Evolutionary conservation across 768 basidiomycete genomes (phyloP).

Genomic region (Rhodocollybia butyracea): DNA sequence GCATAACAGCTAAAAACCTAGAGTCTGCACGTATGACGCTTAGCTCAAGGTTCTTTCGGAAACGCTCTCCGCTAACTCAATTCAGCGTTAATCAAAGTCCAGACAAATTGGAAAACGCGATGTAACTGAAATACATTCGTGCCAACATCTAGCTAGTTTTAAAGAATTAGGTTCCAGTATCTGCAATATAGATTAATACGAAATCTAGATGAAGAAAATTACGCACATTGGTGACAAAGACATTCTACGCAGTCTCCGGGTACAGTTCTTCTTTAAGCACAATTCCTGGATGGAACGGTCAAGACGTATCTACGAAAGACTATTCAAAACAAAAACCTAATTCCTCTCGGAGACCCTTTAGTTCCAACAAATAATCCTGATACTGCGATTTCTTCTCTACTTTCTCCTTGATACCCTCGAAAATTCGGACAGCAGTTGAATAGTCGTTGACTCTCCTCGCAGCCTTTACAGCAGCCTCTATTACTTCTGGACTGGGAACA

Average conservation of each 20-base stretch:
- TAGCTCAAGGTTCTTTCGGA: too few species aligned
- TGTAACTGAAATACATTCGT: too few species aligned
- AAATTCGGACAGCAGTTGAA: slow-evolving; percentile 92
- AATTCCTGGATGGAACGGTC: slow-evolving; percentile 26
- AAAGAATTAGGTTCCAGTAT: too few species aligned
- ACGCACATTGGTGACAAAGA: too few species aligned
- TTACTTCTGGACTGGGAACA: slow-evolving; percentile 78
- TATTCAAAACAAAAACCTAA: slow-evolving; percentile 57
- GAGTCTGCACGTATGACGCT: too few species aligned
- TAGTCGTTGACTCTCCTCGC: slow-evolving; percentile 94
- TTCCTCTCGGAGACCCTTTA: slow-evolving; percentile 86
- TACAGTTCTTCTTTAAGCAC: slow-evolving; percentile 44
- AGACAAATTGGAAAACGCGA: too few species aligned
- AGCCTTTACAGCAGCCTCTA: slow-evolving; percentile 86
- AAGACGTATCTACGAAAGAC: neutral
- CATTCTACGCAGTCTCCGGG: slow-evolving; percentile 26
- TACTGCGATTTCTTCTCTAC: slow-evolving; percentile 98
- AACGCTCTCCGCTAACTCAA: too few species aligned
- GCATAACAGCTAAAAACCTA: too few species aligned
- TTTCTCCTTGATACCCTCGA: slow-evolving; percentile 96
- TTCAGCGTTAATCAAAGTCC: too few species aligned
- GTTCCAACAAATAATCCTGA: slow-evolving; percentile 87
- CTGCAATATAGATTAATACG: too few species aligned
- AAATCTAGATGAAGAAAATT: too few species aligned
- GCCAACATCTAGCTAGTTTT: too few species aligned